Conservation (phyloP, 768 basidiomycete genomes). For the Amanita pseudoporphyria region DNA sequence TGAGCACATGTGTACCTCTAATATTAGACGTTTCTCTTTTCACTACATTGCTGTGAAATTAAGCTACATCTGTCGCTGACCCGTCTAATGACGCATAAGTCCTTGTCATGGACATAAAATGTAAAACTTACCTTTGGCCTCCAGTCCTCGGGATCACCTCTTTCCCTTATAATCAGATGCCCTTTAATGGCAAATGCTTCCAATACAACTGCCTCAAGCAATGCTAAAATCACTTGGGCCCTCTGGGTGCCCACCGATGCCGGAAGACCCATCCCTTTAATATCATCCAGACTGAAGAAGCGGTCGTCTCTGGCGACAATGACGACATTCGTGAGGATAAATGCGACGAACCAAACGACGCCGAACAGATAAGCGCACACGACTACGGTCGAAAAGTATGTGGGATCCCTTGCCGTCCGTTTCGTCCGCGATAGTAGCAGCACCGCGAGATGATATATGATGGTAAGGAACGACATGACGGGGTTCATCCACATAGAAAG, state of each 20-base stretch:
- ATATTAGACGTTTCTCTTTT: background rate
- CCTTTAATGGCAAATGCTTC: constrained; percentile 19
- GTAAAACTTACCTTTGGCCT: constrained; percentile 3
- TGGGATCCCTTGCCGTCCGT: constrained; percentile 17
- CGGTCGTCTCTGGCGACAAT: constrained; percentile 10
- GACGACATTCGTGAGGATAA: constrained; percentile 19
- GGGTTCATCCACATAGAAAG: constrained; percentile 25
- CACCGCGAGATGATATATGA: constrained; percentile 19
- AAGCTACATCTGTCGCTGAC: background rate
- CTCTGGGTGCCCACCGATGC: constrained; percentile 20
- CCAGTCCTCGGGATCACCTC: constrained; percentile 24
- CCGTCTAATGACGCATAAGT: background rate
- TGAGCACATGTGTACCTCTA: background rate
- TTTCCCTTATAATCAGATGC: constrained; percentile 19
- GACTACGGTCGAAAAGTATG: constrained; percentile 23
- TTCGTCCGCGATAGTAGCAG: constrained; percentile 18
- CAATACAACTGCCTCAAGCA: constrained; percentile 17
- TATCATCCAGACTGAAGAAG: constrained; percentile 3
- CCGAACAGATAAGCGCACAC: constrained; percentile 22
- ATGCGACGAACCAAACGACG: constrained; percentile 21
- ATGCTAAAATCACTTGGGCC: constrained; percentile 19
- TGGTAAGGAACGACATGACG: constrained; percentile 19
- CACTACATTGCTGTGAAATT: constrained; percentile 1
- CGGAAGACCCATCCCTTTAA: constrained; percentile 18
- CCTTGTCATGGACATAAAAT: background rate